Evolutionary conservation across 2,329 filamentous ascomycete species (phyloP), one percentile per base, ranked within the genome.

Genomic region (Pezicula neosporulosa): DNA sequence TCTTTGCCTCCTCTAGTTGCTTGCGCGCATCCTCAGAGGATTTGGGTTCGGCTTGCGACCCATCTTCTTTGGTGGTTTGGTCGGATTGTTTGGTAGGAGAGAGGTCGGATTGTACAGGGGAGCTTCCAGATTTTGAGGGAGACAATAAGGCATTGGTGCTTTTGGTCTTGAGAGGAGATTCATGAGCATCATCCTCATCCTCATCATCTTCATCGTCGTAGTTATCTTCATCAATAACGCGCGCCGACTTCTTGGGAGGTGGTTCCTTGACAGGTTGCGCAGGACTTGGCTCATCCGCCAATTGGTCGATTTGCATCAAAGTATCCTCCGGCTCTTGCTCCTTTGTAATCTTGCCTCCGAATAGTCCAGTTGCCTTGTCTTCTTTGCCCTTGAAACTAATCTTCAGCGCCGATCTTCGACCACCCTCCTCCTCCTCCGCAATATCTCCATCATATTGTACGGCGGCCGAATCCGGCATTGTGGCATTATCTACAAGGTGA

Each of bases 1-100:
- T 92, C 67, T 94, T 94, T 60, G 90, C 90, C 66, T 96, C 89
- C 69, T 97, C 92, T 57, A 97, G 73, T 69, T 92, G 90, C 72
- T 96, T 96, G 65, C 94, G 89, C 68, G 90, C 89, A 75, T 96
- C 89, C 66, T 96, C 91, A 7, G 86, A 85, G 21, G 85, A 81
- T 68, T 90, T 90, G 50, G 82, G 75, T 70, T 81, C 73, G 62
- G 81, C 66, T 57, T 76, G 76, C 35, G 71, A 70, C 8, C 61
- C 64, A 45, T 76, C 75, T 47, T 74, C 72, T 57, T 79, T 81
- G 46, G 76, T 64, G 46, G 76, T 64, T 60, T 82, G 83, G 39
- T 78, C 73, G 50, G 72, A 68, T 24, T 77, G 76, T 59, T 80
- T 85, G 50, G 76, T 83, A 58, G 80, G 86, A 33, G 63, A 66